A percentile compares a stretch with the other conserved stretches of the same genome.
These are phyloP conservation scores for Pseudogymnoascus sp. DNA, from an alignment of 2,329 filamentous ascomycete species.

Conservation along the genomic window DNA sequence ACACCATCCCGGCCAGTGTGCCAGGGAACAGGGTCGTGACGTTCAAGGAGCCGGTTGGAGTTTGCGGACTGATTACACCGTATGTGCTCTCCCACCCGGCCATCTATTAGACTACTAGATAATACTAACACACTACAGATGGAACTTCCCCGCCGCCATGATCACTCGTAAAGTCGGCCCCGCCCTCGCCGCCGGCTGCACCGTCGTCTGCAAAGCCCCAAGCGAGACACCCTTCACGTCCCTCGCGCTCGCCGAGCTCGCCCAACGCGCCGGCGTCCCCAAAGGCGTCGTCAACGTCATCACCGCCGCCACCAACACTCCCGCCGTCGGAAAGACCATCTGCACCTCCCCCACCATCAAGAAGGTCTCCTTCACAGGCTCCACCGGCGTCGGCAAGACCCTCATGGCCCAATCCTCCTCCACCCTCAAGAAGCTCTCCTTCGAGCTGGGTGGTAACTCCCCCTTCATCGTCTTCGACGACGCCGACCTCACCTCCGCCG, in stretches of 20 bases:
- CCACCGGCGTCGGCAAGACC: constrained; percentile 55
- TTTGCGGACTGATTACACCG: constrained; percentile 74
- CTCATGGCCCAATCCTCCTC: constrained; percentile 84
- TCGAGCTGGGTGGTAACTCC: constrained; percentile 90
- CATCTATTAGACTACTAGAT: not conserved
- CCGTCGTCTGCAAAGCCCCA: constrained; percentile 84
- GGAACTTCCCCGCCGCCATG: constrained; percentile 81
- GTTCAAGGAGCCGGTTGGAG: constrained; percentile 74
- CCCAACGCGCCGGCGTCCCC: constrained; percentile 77
- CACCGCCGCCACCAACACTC: constrained; percentile 69
- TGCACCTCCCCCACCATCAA: constrained; percentile 69
- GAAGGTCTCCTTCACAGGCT: constrained; percentile 94
- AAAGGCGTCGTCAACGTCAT: constrained; percentile 86
- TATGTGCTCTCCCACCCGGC: not conserved
- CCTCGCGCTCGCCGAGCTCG: constrained; percentile 78
- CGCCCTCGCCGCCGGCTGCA: constrained; percentile 87
- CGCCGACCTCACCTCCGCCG: constrained; percentile 76
- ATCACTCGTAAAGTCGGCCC: constrained; percentile 62
- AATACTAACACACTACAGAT: constrained; percentile 32
- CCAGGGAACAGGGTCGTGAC: constrained; percentile 69
- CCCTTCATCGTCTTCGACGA: constrained; percentile 98
- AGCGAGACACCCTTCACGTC: constrained; percentile 88
- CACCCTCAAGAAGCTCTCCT: constrained; percentile 72
- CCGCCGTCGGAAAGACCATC: constrained; percentile 66
- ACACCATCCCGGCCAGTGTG: constrained; percentile 62